These are phyloP conservation scores for Syncephalastrum sp. DNA, from an alignment of 371 early-diverging fungal genomes.

Conservation along the genomic window DNA sequence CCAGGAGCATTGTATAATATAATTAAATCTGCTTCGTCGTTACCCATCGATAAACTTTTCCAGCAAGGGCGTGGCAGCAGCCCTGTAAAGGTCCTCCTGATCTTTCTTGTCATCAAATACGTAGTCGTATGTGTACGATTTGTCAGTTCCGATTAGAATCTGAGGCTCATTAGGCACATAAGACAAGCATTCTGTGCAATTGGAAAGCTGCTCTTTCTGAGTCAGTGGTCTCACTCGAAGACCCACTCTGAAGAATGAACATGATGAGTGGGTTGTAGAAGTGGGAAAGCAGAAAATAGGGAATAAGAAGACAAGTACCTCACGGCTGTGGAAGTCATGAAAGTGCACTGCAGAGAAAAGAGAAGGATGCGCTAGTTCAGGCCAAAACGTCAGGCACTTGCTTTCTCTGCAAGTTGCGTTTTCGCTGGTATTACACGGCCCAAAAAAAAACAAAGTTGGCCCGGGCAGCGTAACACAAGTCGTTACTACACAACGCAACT, in stretches of 20 bases:
- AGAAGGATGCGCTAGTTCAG: no score
- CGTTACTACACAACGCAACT: no score
- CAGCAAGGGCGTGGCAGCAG: constrained; percentile 72
- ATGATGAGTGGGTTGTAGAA: not conserved
- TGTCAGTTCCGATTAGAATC: constrained; percentile 67
- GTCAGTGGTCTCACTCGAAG: constrained; percentile 82
- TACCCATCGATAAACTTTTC: constrained; percentile 90
- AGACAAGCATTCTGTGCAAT: constrained; percentile 72
- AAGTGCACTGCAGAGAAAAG: no score
- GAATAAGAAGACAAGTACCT: constrained; percentile 19
- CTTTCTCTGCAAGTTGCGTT: no score
- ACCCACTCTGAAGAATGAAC: constrained; percentile 59
- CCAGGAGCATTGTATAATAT: not conserved
- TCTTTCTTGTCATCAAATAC: constrained; percentile 71
- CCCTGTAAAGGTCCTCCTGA: constrained; percentile 78
- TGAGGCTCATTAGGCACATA: constrained; percentile 67
- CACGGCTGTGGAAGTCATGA: constrained; percentile 42
- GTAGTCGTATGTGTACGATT: constrained; percentile 87
- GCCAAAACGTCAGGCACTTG: no score
- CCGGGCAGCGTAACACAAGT: no score
- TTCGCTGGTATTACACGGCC: no score
- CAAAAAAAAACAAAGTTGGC: no score
- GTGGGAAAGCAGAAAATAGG: not conserved
- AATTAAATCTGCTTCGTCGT: not conserved
- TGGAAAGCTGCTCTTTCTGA: constrained; percentile 73